These are phyloP conservation scores for Saccharomycopsis olivae DNA, from an alignment of 805 yeast genomes.

Conservation along the genomic window DNA sequence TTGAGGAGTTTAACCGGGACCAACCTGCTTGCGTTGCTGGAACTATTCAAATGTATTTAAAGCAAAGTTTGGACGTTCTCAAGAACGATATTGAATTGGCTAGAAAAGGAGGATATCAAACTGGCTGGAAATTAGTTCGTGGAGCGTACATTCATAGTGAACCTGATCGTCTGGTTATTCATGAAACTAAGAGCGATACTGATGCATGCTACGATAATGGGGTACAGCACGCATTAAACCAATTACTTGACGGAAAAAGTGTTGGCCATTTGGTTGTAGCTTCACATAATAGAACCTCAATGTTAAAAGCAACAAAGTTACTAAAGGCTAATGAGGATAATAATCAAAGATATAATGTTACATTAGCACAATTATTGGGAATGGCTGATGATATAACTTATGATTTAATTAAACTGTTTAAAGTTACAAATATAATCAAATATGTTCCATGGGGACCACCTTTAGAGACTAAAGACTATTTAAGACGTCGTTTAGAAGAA, in stretches of 20 bases:
- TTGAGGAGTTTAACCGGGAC: constrained; percentile 58
- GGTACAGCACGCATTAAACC: constrained; percentile 47
- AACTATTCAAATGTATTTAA: constrained; percentile 85
- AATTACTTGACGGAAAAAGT: constrained; percentile 28
- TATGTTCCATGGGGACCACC: constrained; percentile 99
- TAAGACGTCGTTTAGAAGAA: constrained; percentile 84
- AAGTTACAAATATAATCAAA: constrained; percentile 70
- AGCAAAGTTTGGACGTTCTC: constrained; percentile 55
- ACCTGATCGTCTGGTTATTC: constrained; percentile 62
- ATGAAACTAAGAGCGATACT: constrained; percentile 67
- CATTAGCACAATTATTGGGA: constrained; percentile 84
- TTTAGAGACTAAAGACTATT: constrained; percentile 80
- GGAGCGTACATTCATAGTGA: constrained; percentile 95
- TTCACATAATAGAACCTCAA: constrained; percentile 78
- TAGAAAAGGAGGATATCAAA: constrained; percentile 43
- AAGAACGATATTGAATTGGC: constrained; percentile 59
- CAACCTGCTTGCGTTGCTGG: constrained; percentile 67
- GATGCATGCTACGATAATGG: constrained; percentile 70
- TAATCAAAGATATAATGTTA: constrained; percentile 46
- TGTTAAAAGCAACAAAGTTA: constrained; percentile 54
- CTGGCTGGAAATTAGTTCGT: constrained; percentile 85
- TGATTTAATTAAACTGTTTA: constrained; percentile 55
- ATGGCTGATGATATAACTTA: constrained; percentile 89
- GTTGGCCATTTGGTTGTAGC: constrained; percentile 80
- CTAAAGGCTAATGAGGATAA: constrained; percentile 27